Percentiles rank a stretch among this genome's conserved stretches.
These are phyloP conservation scores for Metschnikowia sp. DNA, from an alignment of 805 yeast species.

Conservation along the genomic window DNA sequence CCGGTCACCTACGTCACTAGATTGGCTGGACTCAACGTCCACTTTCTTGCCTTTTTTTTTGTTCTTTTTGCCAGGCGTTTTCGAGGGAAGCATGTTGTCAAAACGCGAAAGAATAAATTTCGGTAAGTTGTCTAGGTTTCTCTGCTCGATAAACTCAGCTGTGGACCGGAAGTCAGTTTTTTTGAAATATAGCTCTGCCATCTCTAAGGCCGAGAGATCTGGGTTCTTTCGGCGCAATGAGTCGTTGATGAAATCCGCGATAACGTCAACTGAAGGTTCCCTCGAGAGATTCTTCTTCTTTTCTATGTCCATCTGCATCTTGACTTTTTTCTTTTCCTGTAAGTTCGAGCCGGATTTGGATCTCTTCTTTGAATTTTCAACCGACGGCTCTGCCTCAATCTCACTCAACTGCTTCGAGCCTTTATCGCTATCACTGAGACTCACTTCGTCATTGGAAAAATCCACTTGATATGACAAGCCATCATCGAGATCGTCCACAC, in stretches of 20 bases:
- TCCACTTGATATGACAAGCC: conserved; percentile 63
- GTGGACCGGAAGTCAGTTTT: conserved; percentile 60
- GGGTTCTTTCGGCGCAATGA: conserved; percentile 57
- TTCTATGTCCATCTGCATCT: conserved; percentile 61
- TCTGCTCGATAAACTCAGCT: conserved; percentile 46
- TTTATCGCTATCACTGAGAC: conserved; percentile 1
- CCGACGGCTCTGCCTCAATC: conserved; percentile 8
- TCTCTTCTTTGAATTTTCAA: conserved; percentile 21
- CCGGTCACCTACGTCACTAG: conserved; percentile 23
- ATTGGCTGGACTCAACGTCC: conserved; percentile 22
- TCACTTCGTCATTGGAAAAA: conserved; percentile 17
- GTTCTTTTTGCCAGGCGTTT: conserved; percentile 25
- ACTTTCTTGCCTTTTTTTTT: conserved; percentile 24
- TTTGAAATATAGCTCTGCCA: conserved; percentile 60
- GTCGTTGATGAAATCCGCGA: conserved; percentile 66
- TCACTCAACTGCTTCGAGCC: conserved; percentile 5
- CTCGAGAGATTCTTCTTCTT: conserved; percentile 54
- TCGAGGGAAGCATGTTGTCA: conserved; percentile 41
- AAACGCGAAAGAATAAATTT: conserved; percentile 53
- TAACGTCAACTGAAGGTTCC: conserved; percentile 49
- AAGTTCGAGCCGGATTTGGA: conserved; percentile 39
- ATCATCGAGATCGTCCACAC: conserved; percentile 73
- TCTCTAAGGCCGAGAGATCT: conserved; percentile 71
- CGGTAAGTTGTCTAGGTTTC: conserved; percentile 55
- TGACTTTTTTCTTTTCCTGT: conserved; percentile 61